Evolutionary conservation across 768 basidiomycete genomes (phyloP).

Genomic region (Leucosporidium yakuticum): DNA sequence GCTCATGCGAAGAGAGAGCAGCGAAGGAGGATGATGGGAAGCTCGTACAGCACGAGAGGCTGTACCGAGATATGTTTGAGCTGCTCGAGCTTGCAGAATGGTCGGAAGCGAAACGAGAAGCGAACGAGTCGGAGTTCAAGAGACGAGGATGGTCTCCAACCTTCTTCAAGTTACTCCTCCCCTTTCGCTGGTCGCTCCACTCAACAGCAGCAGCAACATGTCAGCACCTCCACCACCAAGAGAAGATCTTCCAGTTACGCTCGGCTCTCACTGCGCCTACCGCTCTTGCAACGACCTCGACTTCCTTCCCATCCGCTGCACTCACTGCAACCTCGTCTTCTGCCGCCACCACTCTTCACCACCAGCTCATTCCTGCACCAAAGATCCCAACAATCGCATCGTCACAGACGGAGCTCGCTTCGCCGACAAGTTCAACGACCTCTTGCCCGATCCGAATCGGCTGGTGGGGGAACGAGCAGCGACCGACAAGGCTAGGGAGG

Average conservation of each 20-base stretch:
- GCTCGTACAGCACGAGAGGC: too few relatives aligned
- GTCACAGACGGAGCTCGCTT: neutral
- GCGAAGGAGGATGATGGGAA: neutral
- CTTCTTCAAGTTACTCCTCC: too few relatives aligned
- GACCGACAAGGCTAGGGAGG: slow-evolving; percentile 38
- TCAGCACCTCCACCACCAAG: too few relatives aligned
- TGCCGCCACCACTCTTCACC: slow-evolving; percentile 61
- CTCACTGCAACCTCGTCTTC: slow-evolving; percentile 53
- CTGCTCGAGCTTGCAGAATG: too few relatives aligned
- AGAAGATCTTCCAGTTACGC: slow-evolving; percentile 44
- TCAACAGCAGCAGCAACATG: neutral
- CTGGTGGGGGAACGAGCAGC: neutral
- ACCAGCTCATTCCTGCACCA: slow-evolving; percentile 57
- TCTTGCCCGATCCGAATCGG: slow-evolving; percentile 35
- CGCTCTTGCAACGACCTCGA: slow-evolving; percentile 59
- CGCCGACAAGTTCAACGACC: slow-evolving; percentile 37
- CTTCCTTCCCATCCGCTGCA: slow-evolving; percentile 69
- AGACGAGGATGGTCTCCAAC: too few relatives aligned
- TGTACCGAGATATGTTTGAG: too few relatives aligned
- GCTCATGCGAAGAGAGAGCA: neutral
- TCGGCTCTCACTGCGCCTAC: slow-evolving; percentile 64
- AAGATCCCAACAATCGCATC: slow-evolving; percentile 9
- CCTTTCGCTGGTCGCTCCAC: neutral
- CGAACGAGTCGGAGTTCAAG: too few relatives aligned
- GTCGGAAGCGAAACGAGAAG: too few relatives aligned